Base-by-base conservation (phyloP, 2,329 filamentous ascomycete species). In the Colletotrichum sp. region DNA sequence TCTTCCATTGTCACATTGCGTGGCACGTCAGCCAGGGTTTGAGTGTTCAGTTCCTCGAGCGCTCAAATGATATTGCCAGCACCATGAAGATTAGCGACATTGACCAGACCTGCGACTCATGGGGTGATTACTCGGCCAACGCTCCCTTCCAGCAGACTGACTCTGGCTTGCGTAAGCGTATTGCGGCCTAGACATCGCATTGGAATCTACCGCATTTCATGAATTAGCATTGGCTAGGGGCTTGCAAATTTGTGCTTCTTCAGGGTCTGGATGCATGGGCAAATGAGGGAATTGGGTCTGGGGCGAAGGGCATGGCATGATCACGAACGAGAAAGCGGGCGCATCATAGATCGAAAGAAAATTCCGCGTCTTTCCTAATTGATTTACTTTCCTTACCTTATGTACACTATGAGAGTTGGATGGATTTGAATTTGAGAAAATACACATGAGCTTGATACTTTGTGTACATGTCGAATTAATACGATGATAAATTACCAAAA, bases 11-110 rank as follows among this genome's bases (percentile, higher is more conserved):
- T 80, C 87, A 89, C 79, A 88, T 89, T 76, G 86, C 86, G 13
- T 89, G 86, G 88, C 89, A 91, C 78, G 82, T 88, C 32, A 82
- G 80, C 69, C 85, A 86, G 71, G 89, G 88, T n/a, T 83, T 91
- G 9, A 87, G 85, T 6, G 81, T 90, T 28, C 89, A 92, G 80
- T 90, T 91, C 79, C 79, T 91, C 32, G 90, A 84, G 79, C 80
- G 80, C 26, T 34, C 69, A 24, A 24, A 49, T n/a, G 78, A 79
- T 18, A 80, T 80, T n/a, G 18, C 59, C 24, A 69, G 39, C 15
- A 36, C 30, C 5, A 18, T 77, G 52, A 71, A 60, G 67, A 36
- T 71, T 6, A 15, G 49, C 13, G 71, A 71, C 8, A 63, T 77
- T 3, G 75, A 77, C 12, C 12, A n/a, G 9, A 67, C 36, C 32